Conservation (phyloP, 352 stramenopile genomes). For the Phytophthora hybrid region DNA sequence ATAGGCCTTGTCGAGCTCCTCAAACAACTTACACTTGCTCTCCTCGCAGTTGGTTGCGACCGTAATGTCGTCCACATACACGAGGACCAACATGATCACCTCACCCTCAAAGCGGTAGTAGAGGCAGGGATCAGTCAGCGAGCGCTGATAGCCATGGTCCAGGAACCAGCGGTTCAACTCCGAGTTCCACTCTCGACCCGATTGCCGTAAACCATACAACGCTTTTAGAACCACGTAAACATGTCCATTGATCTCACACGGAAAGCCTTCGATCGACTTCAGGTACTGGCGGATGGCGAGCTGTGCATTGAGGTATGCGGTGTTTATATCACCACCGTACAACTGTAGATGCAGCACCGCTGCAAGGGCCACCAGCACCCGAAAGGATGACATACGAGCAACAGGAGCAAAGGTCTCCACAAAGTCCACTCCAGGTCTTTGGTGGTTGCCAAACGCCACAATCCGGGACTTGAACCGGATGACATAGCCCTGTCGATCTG, state of each 20-base stretch:
- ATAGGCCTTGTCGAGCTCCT: neutral
- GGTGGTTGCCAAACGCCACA: too few relatives aligned
- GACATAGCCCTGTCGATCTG: too few relatives aligned
- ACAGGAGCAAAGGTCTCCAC: too few relatives aligned
- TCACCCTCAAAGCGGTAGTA: conserved; percentile 2
- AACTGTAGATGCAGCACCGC: too few relatives aligned
- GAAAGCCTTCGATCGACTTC: neutral
- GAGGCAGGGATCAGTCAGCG: neutral
- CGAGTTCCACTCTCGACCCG: neutral
- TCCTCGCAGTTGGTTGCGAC: neutral
- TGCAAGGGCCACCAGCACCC: too few relatives aligned
- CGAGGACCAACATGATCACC: neutral
- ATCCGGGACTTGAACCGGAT: too few relatives aligned
- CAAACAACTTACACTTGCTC: neutral
- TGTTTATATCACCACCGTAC: too few relatives aligned
- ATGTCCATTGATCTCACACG: conserved; percentile 1
- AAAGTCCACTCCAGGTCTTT: too few relatives aligned
- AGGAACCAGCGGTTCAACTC: neutral
- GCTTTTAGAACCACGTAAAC: conserved; percentile 1
- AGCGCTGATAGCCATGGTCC: neutral
- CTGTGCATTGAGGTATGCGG: too few relatives aligned
- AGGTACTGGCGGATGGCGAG: too few relatives aligned
- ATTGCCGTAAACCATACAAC: neutral
- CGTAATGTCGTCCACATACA: neutral
- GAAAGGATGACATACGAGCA: too few relatives aligned